Evolutionary conservation across 345 rosid genomes (phyloP), one percentile per base, ranked within the genome.

Genomic region (Gynandropsis gynandra): DNA sequence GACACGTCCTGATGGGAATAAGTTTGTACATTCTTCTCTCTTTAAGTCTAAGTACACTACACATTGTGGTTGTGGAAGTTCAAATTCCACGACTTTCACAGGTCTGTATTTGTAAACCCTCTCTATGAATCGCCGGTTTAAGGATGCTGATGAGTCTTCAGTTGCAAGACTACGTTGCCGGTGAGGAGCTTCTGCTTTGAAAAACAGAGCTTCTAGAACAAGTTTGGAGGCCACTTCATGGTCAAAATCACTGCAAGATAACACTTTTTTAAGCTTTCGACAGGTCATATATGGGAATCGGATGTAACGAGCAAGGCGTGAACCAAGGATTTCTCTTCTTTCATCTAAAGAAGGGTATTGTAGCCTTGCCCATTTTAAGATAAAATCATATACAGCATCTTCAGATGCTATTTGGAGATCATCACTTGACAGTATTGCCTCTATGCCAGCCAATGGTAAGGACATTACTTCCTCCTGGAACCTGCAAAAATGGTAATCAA

Each of bases 211-310:
- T 74, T 92, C 98, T 0, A 87, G 76, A 50, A 85, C 97, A 21
- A 87, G 81, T 74, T 92, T 92, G 5, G 93, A 82, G 21, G 97
- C 80, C 20, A 72, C 69, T 1, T 87, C 95, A 15, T 80, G 95
- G 20, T 87, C 95, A 61, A 87, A 87, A 68, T 92, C 98, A 7
- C 49, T 76, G 56, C 96, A 82, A 11, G 82, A 69, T 14, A 87
- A 59, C 14, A 85, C 95, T 75, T 92, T 87, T 75, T 80, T 92
- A 16, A 92, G 89, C 76, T 92, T 92, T 35, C 95, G 65, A 66
- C 93, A 87, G 15, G 95, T 77, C 96, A 92, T 85, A 66, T 76
- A 81, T 4, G 98, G 93, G 77, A 92, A 92, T 58, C 98, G 95
- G 61, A 87, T 82, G 42, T 53, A 92, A 16, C 77, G 76, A 39